Evolutionary conservation across 192 early-diverging fungal genomes (phyloP).

Genomic region (Ambispora gerdemannii): DNA sequence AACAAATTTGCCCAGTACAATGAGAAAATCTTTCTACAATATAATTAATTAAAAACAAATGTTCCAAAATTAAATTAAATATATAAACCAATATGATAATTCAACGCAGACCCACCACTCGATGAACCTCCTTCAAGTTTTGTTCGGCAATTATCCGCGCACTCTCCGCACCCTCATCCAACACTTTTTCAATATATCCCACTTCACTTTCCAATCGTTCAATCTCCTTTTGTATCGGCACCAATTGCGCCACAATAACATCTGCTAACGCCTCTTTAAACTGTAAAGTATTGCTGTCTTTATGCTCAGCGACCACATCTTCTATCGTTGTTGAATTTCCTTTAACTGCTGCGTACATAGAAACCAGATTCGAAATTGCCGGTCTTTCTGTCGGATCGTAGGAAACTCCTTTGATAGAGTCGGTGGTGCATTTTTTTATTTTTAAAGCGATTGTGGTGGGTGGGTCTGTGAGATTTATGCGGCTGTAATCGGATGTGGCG

Average conservation of each 20-base stretch:
- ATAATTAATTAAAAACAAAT: no score
- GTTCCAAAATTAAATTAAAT: no score
- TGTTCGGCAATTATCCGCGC: conserved; percentile 58
- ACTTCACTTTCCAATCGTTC: conserved; percentile 53
- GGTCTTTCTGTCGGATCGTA: conserved; percentile 72
- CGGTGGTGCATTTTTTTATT: conserved; percentile 69
- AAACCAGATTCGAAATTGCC: conserved; percentile 78
- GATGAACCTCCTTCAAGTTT: conserved; percentile 57
- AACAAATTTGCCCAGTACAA: no score
- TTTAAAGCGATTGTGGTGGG: conserved; percentile 64
- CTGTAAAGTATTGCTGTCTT: conserved; percentile 60
- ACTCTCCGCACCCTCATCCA: conserved; percentile 61
- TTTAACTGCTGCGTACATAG: conserved; percentile 66
- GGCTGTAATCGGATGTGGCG: conserved; percentile 61
- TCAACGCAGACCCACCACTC: conserved; percentile 54
- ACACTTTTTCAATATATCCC: conserved; percentile 59
- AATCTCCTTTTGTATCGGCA: conserved; percentile 67
- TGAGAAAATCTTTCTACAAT: no score
- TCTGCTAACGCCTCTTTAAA: conserved; percentile 76
- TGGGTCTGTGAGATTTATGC: conserved; percentile 75
- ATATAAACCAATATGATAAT: no score
- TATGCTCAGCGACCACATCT: conserved; percentile 50
- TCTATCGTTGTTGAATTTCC: conserved; percentile 37
- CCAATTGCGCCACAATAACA: conserved; percentile 53
- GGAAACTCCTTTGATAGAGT: conserved; percentile 60